phyloP scores from a whole-genome alignment of 108 stramenopile species.

The Fragilariopsis cylindrus region DNA sequence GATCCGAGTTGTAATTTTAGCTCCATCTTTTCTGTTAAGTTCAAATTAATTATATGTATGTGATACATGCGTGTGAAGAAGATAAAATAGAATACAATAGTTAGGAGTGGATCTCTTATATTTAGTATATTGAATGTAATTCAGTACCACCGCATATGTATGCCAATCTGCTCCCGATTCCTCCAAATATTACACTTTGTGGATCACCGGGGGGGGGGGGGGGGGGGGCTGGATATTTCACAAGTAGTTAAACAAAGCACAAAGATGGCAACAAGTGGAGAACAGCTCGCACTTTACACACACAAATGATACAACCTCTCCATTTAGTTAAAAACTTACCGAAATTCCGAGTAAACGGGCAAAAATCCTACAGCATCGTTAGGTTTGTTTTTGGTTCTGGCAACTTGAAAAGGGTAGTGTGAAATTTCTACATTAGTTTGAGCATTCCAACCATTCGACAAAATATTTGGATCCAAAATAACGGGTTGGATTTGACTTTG shows the following conservation, averaged over 20 bases:
- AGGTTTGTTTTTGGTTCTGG: conserved; percentile 72
- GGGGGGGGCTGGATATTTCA: not conserved
- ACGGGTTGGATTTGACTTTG: conserved; percentile 20
- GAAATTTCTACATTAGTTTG: conserved; percentile 50
- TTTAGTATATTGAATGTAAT: too few species aligned
- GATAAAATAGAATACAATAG: too few species aligned
- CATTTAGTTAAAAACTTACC: conserved; percentile 44
- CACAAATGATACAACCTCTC: not conserved
- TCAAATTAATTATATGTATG: not conserved
- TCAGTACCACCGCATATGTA: too few species aligned
- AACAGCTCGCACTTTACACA: not conserved
- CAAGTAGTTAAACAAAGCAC: not conserved
- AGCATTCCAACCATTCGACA: conserved; percentile 82
- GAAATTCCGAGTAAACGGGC: conserved; percentile 78
- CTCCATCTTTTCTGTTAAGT: conserved; percentile 62
- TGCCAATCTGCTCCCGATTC: too few species aligned
- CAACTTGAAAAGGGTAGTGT: conserved; percentile 69
- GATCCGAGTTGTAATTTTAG: conserved; percentile 75
- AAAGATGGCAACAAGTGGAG: not conserved
- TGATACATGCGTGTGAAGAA: not conserved
- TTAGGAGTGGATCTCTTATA: too few species aligned
- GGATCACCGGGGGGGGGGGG: too few species aligned
- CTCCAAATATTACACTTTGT: too few species aligned
- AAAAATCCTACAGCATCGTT: conserved; percentile 78
- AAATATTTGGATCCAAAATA: conserved; percentile 51